Percentiles rank a stretch among this genome's conserved stretches.
phyloP scores from a whole-genome alignment of 2,329 filamentous ascomycete species.

The Fusarium sp. region DNA sequence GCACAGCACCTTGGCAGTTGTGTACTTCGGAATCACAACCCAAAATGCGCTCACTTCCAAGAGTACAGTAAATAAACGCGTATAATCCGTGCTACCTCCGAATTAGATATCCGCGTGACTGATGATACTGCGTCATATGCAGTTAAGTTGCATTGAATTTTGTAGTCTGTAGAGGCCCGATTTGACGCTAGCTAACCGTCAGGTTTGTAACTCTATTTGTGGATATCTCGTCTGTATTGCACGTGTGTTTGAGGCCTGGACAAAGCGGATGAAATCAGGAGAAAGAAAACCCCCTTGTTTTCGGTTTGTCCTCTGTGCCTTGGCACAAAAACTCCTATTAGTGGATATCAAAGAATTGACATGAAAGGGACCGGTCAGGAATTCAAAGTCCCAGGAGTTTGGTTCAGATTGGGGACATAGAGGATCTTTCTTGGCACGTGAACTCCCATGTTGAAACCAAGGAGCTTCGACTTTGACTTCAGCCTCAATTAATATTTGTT shows the following conservation, averaged over 20 bases:
- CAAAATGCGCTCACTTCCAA: slow-evolving; percentile 21
- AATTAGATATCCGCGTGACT: slow-evolving; percentile 27
- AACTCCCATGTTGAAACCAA: slow-evolving; percentile 26
- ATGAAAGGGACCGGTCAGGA: background rate
- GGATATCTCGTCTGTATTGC: slow-evolving; percentile 8
- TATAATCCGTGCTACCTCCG: background rate
- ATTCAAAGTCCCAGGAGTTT: background rate
- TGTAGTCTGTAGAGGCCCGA: slow-evolving; percentile 21
- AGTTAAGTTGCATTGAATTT: slow-evolving; percentile 30
- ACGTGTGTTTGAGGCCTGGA: slow-evolving; percentile 1
- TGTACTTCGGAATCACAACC: background rate
- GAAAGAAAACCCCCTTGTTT: slow-evolving; percentile 4
- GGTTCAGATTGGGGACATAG: slow-evolving; percentile 12
- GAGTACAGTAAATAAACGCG: background rate
- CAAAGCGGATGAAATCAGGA: background rate
- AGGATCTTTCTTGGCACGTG: slow-evolving; percentile 23
- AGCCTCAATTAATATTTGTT: slow-evolving; percentile 6
- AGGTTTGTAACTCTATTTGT: slow-evolving; percentile 27
- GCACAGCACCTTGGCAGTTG: slow-evolving; percentile 9
- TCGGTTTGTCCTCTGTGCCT: background rate
- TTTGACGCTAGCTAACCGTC: slow-evolving; percentile 26
- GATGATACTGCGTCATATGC: slow-evolving; percentile 30
- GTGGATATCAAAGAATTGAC: background rate
- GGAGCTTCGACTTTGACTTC: slow-evolving; percentile 6
- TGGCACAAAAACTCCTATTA: background rate